Conservation (phyloP, 148 eudicot species). For the Selenicereus undatus region DNA sequence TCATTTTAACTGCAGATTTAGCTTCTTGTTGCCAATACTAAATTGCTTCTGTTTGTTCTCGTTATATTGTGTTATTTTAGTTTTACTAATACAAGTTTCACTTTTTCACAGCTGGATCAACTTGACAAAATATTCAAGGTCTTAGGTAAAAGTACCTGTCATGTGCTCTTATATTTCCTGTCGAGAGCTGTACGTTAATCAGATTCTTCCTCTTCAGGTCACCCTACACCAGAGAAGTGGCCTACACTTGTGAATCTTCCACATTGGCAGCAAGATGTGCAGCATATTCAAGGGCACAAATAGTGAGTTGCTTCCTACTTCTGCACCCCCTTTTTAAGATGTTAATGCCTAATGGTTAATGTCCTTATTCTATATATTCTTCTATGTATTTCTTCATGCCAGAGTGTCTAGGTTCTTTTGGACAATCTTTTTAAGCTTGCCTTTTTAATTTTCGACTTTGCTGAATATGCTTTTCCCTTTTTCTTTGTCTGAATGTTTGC, state of each 20-base stretch:
- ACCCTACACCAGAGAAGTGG: constrained; percentile 96
- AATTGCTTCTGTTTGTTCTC: not conserved
- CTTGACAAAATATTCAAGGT: constrained; percentile 98
- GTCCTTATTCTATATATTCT: not conserved
- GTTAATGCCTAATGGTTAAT: not conserved
- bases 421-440: not conserved
- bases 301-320: constrained; percentile 44
- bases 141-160: constrained; percentile 55
- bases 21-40: not conserved
- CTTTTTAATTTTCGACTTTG: not conserved
- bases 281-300: constrained; percentile 81
- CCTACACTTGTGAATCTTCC: constrained; percentile 91
- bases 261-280: constrained; percentile 83
- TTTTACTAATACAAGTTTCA: constrained; percentile 4
- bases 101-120: constrained; percentile 77
- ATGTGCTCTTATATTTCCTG: constrained; percentile 1
- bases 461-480: constrained; percentile 1
- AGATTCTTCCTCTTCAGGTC: constrained; percentile 46
- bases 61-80: not conserved
- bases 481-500: constrained; percentile 9
- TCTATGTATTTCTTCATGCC: not conserved
- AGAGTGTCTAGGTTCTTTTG: no score
- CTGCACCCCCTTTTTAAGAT: not conserved
- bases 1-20: not conserved
- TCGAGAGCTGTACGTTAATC: constrained; percentile 17